Conservation (phyloP, 352 stramenopile genomes). For the Phytophthora niederhauseri region DNA sequence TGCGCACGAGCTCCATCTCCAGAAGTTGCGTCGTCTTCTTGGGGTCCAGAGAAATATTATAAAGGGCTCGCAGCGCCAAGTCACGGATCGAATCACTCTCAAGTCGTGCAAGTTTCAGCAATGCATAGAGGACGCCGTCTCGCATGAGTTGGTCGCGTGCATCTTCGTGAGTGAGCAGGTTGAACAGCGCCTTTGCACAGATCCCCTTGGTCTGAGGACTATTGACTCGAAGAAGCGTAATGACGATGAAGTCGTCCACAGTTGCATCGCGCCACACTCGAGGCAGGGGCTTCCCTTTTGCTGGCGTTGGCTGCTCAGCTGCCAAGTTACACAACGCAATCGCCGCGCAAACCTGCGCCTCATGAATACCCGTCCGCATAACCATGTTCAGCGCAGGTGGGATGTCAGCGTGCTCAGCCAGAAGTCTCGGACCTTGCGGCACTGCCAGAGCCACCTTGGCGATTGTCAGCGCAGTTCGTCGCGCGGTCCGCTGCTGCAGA, state of each 20-base stretch:
- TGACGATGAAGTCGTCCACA: conserved; percentile 89
- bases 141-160: conserved; percentile 71
- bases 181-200: conserved; percentile 86
- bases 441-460: conserved; percentile 55
- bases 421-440: conserved; percentile 47
- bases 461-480: conserved; percentile 70
- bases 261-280: conserved; percentile 70
- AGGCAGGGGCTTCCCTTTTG: conserved; percentile 19
- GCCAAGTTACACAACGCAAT: conserved; percentile 89
- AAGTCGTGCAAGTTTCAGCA: conserved; percentile 85
- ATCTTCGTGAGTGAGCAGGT: conserved; percentile 82
- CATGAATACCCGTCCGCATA: conserved; percentile 85
- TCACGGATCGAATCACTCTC: conserved; percentile 80
- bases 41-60: conserved; percentile 75
- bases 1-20: conserved; percentile 83
- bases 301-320: conserved; percentile 43
- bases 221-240: conserved; percentile 86
- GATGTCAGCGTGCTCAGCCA: conserved; percentile 58
- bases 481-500: conserved; percentile 60
- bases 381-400: conserved; percentile 76
- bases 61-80: conserved; percentile 71
- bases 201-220: conserved; percentile 83
- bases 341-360: conserved; percentile 84
- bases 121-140: conserved; percentile 82
- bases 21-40: conserved; percentile 57